Percentiles rank a stretch among this genome's conserved stretches.
Conservation (phyloP, 352 stramenopile genomes). For the Phytophthora fragariae region DNA sequence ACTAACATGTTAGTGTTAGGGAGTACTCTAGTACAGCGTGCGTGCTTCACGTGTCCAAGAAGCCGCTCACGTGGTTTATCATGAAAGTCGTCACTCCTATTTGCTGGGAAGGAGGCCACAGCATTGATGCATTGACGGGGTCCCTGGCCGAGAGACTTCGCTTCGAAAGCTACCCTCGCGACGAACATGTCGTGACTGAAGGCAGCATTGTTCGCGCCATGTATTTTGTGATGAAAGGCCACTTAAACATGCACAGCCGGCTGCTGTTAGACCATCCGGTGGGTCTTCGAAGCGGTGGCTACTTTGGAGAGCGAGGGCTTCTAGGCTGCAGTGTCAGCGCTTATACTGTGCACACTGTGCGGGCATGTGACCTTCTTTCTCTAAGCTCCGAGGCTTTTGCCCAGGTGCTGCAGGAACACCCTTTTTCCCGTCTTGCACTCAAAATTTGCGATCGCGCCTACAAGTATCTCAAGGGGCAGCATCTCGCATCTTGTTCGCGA, state of each 20-base stretch:
- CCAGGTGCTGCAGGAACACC: neutral
- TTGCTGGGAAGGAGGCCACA: slow-evolving; percentile 8
- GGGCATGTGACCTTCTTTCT: neutral
- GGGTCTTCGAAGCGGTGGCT: neutral
- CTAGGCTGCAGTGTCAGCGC: neutral
- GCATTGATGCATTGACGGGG: slow-evolving; percentile 27
- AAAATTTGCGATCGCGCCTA: neutral
- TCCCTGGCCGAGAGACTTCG: slow-evolving; percentile 45
- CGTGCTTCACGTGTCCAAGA: slow-evolving; percentile 42
- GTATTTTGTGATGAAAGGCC: slow-evolving; percentile 57
- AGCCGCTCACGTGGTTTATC: slow-evolving; percentile 43
- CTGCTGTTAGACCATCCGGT: neutral
- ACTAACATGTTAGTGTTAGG: no score
- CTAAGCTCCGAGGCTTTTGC: slow-evolving; percentile 2
- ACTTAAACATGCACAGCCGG: neutral
- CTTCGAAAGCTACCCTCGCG: slow-evolving; percentile 62
- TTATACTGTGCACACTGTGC: neutral
- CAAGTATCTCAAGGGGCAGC: neutral
- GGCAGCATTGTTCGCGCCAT: slow-evolving; percentile 57
- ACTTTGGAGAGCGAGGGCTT: neutral
- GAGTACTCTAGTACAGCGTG: slow-evolving; percentile 53
- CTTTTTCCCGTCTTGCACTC: neutral
- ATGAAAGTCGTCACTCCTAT: slow-evolving; percentile 41
- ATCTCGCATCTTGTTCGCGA: neutral
- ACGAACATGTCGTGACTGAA: slow-evolving; percentile 59